A percentile compares a stretch with the other conserved stretches of the same genome.
Conservation (phyloP, 2,329 filamentous ascomycete species). For the Penicillium thymicola region DNA sequence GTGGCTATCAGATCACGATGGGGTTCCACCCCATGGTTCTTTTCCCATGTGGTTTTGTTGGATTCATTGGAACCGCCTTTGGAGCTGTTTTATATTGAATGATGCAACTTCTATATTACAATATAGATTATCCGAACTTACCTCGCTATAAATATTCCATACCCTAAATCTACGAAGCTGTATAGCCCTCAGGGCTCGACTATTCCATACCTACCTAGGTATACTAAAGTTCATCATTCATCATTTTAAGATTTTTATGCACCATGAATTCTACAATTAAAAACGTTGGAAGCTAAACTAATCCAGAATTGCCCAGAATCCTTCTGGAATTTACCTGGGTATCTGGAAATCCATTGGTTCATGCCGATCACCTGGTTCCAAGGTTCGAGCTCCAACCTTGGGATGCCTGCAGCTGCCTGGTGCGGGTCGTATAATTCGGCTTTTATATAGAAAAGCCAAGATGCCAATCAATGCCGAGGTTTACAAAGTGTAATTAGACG, state of each 20-base stretch:
- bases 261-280: constrained; percentile 4
- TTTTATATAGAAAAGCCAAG: neutral
- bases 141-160: neutral
- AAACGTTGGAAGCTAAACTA: neutral
- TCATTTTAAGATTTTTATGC: neutral
- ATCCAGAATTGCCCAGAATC: neutral
- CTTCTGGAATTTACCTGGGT: constrained; percentile 12
- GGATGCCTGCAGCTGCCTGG: neutral
- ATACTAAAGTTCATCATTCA: neutral
- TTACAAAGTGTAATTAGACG: neutral
- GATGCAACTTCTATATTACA: neutral
- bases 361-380: constrained; percentile 15
- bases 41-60: constrained; percentile 20
- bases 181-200: too few species aligned
- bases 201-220: neutral
- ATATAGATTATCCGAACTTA: neutral
- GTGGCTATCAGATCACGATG: constrained; percentile 20
- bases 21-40: constrained; percentile 11
- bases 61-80: neutral
- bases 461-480: constrained; percentile 41
- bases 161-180: too few species aligned
- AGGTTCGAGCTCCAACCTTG: constrained; percentile 5
- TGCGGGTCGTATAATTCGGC: neutral
- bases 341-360: neutral
- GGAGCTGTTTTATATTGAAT: neutral